Base-by-base conservation (phyloP, 1,284 basidiomycete species). In the Jaminaea rosea region DNA sequence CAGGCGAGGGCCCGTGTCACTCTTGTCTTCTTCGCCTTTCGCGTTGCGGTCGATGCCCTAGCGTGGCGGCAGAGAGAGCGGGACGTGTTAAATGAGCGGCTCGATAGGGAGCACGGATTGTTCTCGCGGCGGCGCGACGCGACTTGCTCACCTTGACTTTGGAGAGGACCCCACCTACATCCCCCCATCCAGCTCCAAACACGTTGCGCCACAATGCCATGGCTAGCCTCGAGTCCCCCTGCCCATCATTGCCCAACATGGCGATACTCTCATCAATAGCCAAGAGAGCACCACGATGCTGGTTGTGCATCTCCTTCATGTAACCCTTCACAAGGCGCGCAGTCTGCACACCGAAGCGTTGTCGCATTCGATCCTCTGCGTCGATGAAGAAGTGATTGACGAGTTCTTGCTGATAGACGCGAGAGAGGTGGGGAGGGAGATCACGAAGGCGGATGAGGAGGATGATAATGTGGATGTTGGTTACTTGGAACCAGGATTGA, bases 311-410 rank as follows among this genome's bases (percentile, higher is more conserved):
- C 62, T 82, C 80, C 52, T 86, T 85, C 88, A 98, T 87, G 75
- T 96, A 90, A 44, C 84, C 83, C 50, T 84, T 84, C 54, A 98
- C 84, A 29, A 93, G 80, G 4, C 84, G 78, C 7, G 72, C 88
- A 83, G 46, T 91, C 83, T 27, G 73, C 52, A 69, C 79, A 83
- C 55, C 92, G 82, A 62, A 94, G 81, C 51, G 82, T 75, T 73
- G 69, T 17, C 92, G 84, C 63, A 97, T 86, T 55, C 92, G 85
- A 67, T 87, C 85, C 72, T 97, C 93, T 58, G 90, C 82, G 72
- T 98, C 89, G 63, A 92, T 80, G 79, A 98, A 98, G 78, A 93
- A 94, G 76, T 96, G 90, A 75, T 93, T 90, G 60, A 96, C 80
- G 50, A 97, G 79, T 45, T 84, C 88, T 76, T 91, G 85, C 58